These are phyloP conservation scores for Verticillium tricorpus DNA, from an alignment of 2,329 filamentous ascomycete species.

Conservation along the genomic window DNA sequence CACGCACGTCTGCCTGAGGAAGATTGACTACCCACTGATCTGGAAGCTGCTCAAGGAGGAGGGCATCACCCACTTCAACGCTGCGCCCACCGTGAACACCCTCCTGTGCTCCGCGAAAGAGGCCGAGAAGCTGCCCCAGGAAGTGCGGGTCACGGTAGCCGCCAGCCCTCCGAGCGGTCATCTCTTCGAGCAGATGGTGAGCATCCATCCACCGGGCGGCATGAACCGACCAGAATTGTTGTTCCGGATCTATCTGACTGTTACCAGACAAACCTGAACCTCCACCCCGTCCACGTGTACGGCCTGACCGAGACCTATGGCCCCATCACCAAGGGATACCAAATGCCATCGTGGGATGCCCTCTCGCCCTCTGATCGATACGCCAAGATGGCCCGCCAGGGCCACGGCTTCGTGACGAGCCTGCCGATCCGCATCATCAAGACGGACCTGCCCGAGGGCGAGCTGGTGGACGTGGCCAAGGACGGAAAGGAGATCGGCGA, in stretches of 20 bases:
- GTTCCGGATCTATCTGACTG: neutral
- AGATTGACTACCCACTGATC: constrained; percentile 91
- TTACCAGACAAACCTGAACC: constrained; percentile 57
- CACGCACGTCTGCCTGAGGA: constrained; percentile 81
- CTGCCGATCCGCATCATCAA: constrained; percentile 80
- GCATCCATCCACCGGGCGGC: neutral
- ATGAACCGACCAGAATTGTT: neutral
- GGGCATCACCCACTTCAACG: constrained; percentile 89
- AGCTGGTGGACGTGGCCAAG: constrained; percentile 61
- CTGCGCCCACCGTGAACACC: constrained; percentile 90
- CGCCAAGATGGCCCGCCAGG: constrained; percentile 86
- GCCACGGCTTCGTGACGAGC: constrained; percentile 83
- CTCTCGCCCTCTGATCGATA: constrained; percentile 75
- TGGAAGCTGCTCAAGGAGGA: constrained; percentile 87
- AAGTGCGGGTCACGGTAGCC: constrained; percentile 85
- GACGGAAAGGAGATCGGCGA: constrained; percentile 76
- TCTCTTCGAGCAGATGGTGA: constrained; percentile 88
- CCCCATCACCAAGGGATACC: constrained; percentile 90
- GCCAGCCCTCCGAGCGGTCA: constrained; percentile 86
- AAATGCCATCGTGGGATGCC: constrained; percentile 77
- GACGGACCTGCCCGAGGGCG: constrained; percentile 64
- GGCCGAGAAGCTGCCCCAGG: constrained; percentile 62
- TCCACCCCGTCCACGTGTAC: constrained; percentile 90
- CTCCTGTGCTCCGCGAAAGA: constrained; percentile 77
- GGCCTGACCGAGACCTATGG: constrained; percentile 88